A percentile compares a stretch with the other conserved stretches of the same genome.
Evolutionary conservation across 139 green algal genomes (phyloP).

Genomic region (Spirogloea muscicola): DNA sequence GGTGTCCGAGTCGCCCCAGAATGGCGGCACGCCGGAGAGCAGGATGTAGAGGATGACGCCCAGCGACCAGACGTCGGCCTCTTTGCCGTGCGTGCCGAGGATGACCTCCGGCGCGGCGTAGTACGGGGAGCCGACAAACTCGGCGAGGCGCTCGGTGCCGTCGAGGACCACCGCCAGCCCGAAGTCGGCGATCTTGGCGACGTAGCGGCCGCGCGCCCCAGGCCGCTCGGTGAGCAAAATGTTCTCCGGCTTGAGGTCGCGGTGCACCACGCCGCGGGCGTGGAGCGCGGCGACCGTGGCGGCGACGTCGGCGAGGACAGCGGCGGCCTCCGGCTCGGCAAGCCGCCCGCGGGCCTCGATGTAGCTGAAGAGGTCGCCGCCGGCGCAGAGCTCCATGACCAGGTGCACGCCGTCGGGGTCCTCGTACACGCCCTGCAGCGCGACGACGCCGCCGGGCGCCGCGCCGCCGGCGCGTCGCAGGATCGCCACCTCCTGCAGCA

Average conservation of each 20-base stretch:
- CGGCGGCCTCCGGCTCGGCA: slow-evolving; percentile 3
- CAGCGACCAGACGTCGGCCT: slow-evolving; percentile 87
- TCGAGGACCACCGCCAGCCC: slow-evolving; percentile 3
- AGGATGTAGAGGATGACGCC: slow-evolving; percentile 97
- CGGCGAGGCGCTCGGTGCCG: slow-evolving; percentile 23
- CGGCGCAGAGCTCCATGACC: slow-evolving; percentile 36
- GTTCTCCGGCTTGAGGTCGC: too few species aligned
- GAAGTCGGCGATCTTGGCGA: slow-evolving; percentile 21
- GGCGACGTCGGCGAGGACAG: slow-evolving; percentile 12
- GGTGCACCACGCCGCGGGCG: too few species aligned
- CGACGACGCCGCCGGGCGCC: too few species aligned
- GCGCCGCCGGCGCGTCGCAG: too few species aligned
- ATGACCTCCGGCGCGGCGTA: slow-evolving; percentile 90
- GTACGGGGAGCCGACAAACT: slow-evolving; percentile 81
- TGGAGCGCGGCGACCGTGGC: neutral
- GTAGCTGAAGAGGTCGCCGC: slow-evolving; percentile 20
- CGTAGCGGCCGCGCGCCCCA: neutral
- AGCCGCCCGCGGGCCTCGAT: neutral
- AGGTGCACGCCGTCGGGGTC: slow-evolving; percentile 19
- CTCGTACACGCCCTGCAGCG: slow-evolving; percentile 29
- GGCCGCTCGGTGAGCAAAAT: neutral
- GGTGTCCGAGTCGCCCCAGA: slow-evolving; percentile 62
- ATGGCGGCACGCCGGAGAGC: slow-evolving; percentile 82
- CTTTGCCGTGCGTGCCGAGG: slow-evolving; percentile 61
- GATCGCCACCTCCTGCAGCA: too few species aligned